A percentile compares a stretch with the other conserved stretches of the same genome.
These are phyloP conservation scores for Boletus speciosus DNA, from an alignment of 768 basidiomycete genomes.

Conservation along the genomic window DNA sequence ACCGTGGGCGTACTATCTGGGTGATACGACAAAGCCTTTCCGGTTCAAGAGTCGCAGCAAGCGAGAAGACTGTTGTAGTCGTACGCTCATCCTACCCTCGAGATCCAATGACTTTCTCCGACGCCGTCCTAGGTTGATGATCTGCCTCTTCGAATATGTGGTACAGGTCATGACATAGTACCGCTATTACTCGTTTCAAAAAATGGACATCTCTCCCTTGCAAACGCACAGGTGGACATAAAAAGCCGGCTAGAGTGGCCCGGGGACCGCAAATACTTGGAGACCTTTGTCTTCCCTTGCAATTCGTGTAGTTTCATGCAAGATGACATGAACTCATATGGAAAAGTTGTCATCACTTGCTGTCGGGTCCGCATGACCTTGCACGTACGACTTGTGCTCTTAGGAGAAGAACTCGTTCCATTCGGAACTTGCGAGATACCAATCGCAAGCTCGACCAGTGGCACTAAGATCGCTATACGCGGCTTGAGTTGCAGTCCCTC, in stretches of 20 bases:
- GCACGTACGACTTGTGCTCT: slow-evolving; percentile 20
- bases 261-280: slow-evolving; percentile 25
- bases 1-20: slow-evolving; percentile 53
- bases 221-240: slow-evolving; percentile 27
- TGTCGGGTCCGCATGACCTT: slow-evolving; percentile 17
- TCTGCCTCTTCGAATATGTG: slow-evolving; percentile 37
- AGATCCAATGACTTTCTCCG: slow-evolving; percentile 3
- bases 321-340: slow-evolving; percentile 2
- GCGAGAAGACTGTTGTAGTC: slow-evolving; percentile 41
- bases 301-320: slow-evolving; percentile 28
- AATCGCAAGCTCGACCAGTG: slow-evolving; percentile 5
- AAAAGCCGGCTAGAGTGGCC: slow-evolving; percentile 26
- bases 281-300: slow-evolving; percentile 31
- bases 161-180: slow-evolving; percentile 25
- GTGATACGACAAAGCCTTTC: slow-evolving; percentile 56
- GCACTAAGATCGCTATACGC: neutral
- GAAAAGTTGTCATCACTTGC: slow-evolving; percentile 20
- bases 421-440: slow-evolving; percentile 22
- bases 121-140: slow-evolving; percentile 41
- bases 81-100: slow-evolving; percentile 36
- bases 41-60: slow-evolving; percentile 26
- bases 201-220: slow-evolving; percentile 33
- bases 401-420: slow-evolving; percentile 18
- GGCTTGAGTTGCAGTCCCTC: slow-evolving; percentile 37
- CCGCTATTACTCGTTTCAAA: slow-evolving; percentile 34